Conservation (phyloP, 2,329 filamentous ascomycete species). For the Tothia fuscella region DNA sequence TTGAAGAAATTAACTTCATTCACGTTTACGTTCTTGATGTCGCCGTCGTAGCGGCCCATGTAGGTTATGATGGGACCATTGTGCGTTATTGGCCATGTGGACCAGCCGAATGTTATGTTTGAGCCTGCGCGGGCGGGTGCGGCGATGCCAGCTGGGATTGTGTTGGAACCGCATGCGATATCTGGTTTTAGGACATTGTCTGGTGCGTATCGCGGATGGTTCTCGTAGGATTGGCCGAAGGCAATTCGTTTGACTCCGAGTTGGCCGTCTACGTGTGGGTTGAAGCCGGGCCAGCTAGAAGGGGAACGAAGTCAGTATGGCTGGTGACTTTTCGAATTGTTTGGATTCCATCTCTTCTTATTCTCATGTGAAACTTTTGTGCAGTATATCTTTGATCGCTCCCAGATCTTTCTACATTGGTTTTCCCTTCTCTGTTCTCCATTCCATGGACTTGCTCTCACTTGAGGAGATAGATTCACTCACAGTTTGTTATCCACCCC, state of each 20-base stretch:
- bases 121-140: constrained; percentile 4
- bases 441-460: neutral
- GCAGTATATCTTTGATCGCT: too few relatives aligned
- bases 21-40: constrained; percentile 8
- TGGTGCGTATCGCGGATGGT: constrained; percentile 6
- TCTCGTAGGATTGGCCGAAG: constrained; percentile 6
- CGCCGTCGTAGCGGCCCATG: constrained; percentile 8
- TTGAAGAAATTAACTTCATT: constrained; percentile 8
- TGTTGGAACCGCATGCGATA: constrained; percentile 5
- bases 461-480: neutral
- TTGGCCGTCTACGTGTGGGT: neutral
- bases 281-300: too few relatives aligned
- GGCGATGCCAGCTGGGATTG: neutral
- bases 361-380: too few relatives aligned
- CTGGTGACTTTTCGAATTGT: too few relatives aligned
- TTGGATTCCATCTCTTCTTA: too few relatives aligned
- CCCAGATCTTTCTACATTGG: too few relatives aligned
- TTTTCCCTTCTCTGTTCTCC: too few relatives aligned
- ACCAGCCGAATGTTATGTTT: constrained; percentile 4
- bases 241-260: constrained; percentile 1
- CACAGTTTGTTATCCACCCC: constrained; percentile 8
- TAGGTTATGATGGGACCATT: constrained; percentile 10
- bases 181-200: constrained; percentile 2
- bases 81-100: constrained; percentile 9
- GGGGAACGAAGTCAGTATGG: too few relatives aligned